Base-by-base conservation (phyloP, 768 basidiomycete species). In the Flagelloscypha sp. region DNA sequence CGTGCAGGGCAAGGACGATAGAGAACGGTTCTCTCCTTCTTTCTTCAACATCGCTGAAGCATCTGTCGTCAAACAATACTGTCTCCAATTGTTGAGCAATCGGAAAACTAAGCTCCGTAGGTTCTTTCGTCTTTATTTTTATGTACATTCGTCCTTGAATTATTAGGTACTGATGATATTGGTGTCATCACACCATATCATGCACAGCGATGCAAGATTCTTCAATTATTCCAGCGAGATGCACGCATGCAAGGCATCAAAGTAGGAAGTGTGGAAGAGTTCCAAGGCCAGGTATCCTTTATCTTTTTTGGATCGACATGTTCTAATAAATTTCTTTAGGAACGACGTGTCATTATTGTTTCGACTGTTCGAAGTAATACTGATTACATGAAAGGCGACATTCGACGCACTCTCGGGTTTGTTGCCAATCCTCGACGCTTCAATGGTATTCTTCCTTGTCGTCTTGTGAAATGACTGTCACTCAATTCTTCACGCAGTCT, bases 41-140 rank as follows among this genome's bases (percentile, higher is more conserved):
- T 82, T 79, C 53, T 83, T 82, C 61, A 84, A 84, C 39, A 66
- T 74, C 24, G 66, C 74, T 19, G 79, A 83, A 44, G 64, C 62
- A 0, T 48, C 67, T 0, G 66, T 71, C 30, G 73, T 81, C 30
- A 72, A 69, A 43, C 44, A 48, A 1, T 82, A 80, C 31, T 59
- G 52, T 37, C 38, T 46, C 27, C 48, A 44, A 15, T 48, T 70
- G 20, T 37, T 62, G 13, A 44, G 39, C 0, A 59, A 72, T 31
- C 47, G 56, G 19, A 61, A 59, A 41, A 52, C 57, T 30, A 44
- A 61, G 20, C 59, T 68, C 19, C 54, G 76, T 72, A 42, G 33
- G 65, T 53, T 8, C 22, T 7, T 25, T 35, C 12, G 41, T 30
- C 15, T 10, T 5, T 28, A 24, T 17, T 10, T 20, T 29, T 40